Conservation (phyloP, 176 grass and related monocot genomes). For the Eleusine coracana region DNA sequence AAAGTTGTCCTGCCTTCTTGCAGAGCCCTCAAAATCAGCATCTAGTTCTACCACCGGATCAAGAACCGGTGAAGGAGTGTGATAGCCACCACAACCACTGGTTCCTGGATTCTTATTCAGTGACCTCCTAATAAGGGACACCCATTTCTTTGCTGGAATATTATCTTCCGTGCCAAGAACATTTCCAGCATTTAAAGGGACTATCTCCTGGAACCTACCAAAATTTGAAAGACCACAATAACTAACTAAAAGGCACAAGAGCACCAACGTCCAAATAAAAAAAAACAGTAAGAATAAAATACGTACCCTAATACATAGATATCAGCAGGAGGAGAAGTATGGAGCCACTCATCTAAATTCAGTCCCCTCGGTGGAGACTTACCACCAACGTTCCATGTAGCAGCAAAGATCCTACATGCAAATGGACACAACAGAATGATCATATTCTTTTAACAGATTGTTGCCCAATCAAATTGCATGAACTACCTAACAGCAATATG, state of each 20-base stretch:
- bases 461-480: constrained; percentile 10
- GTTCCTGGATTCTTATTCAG: constrained; percentile 69
- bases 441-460: constrained; percentile 28
- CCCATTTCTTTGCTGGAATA: constrained; percentile 83
- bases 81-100: constrained; percentile 49
- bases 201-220: constrained; percentile 86
- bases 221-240: constrained; percentile 16
- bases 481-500: constrained; percentile 22
- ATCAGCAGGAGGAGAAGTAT: constrained; percentile 80
- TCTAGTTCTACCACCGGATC: constrained; percentile 74
- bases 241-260: constrained; percentile 19
- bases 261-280: neutral
- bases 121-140: constrained; percentile 70
- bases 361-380: constrained; percentile 76
- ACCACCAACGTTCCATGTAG: constrained; percentile 90
- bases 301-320: constrained; percentile 84
- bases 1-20: constrained; percentile 59
- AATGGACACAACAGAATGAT: constrained; percentile 8
- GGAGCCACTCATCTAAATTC: constrained; percentile 86
- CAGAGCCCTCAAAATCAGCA: constrained; percentile 83
- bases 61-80: constrained; percentile 60
- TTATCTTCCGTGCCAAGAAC: constrained; percentile 87
- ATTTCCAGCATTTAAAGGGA: constrained; percentile 89
- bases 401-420: constrained; percentile 74
- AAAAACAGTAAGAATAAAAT: neutral